These are phyloP conservation scores for Quercus robur DNA, from an alignment of 306 rosid species.

Conservation along the genomic window DNA sequence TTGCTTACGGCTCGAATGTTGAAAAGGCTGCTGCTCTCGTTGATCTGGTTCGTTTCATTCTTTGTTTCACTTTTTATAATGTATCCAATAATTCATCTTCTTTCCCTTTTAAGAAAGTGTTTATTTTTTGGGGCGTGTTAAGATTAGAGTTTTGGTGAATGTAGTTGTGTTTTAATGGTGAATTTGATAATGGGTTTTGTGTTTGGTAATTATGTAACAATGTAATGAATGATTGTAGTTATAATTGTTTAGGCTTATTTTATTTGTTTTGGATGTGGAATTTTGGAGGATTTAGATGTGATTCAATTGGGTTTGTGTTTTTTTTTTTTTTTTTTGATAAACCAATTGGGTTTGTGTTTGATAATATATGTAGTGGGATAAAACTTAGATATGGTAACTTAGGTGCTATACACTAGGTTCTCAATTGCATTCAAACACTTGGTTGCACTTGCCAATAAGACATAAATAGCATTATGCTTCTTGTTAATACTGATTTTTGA, in stretches of 20 bases:
- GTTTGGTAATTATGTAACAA: background rate
- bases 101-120: no score
- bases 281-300: background rate
- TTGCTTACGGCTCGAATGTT: constrained; percentile 59
- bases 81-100: no score
- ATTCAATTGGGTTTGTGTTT: no score
- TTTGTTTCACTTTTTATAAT: background rate
- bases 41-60: constrained; percentile 65
- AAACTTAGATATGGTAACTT: background rate
- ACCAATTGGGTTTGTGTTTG: background rate
- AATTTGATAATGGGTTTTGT: background rate
- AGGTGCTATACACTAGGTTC: no score
- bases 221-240: background rate
- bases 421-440: no score
- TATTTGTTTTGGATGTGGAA: background rate
- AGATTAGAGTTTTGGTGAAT: no score
- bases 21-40: constrained; percentile 86
- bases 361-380: background rate
- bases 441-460: no score
- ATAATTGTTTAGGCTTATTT: background rate
- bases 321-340: no score
- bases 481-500: no score
- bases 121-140: no score
- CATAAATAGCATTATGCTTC: no score
- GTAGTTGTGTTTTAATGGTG: background rate